A percentile compares a stretch with the other conserved stretches of the same genome.
phyloP scores from a whole-genome alignment of 164 flowering plant species.

The Dillenia turbinata region DNA sequence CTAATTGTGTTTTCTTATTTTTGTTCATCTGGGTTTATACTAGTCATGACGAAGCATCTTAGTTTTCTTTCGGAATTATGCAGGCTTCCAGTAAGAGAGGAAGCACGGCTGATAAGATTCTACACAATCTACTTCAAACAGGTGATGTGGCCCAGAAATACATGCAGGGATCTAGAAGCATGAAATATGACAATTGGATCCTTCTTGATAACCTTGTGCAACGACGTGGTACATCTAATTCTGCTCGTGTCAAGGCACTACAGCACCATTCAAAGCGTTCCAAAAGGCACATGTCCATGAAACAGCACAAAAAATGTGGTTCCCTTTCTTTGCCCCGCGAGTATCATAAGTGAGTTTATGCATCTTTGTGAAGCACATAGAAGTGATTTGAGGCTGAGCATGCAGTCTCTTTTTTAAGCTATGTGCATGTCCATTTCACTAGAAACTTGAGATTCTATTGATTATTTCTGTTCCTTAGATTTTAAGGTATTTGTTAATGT shows the following conservation, averaged over 20 bases:
- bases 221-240: conserved; percentile 20
- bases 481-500: no score
- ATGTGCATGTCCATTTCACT: no score
- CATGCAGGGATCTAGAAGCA: conserved; percentile 61
- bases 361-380: background rate
- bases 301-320: conserved; percentile 55
- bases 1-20: no score
- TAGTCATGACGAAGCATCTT: background rate
- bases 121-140: conserved; percentile 59
- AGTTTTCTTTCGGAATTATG: conserved; percentile 5
- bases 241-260: conserved; percentile 31
- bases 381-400: no score
- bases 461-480: no score
- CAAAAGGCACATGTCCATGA: conserved; percentile 66
- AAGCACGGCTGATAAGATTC: conserved; percentile 32
- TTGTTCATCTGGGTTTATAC: no score
- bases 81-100: conserved; percentile 41
- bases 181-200: conserved; percentile 59
- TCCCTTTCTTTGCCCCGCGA: conserved; percentile 52
- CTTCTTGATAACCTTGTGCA: conserved; percentile 69
- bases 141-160: conserved; percentile 82
- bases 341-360: conserved; percentile 46
- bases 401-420: no score
- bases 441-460: no score
- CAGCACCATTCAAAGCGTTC: conserved; percentile 59